Evolutionary conservation across 768 basidiomycete species (phyloP), one percentile per base, ranked within the genome.

Genomic region (Pleurotus cornucopiae): DNA sequence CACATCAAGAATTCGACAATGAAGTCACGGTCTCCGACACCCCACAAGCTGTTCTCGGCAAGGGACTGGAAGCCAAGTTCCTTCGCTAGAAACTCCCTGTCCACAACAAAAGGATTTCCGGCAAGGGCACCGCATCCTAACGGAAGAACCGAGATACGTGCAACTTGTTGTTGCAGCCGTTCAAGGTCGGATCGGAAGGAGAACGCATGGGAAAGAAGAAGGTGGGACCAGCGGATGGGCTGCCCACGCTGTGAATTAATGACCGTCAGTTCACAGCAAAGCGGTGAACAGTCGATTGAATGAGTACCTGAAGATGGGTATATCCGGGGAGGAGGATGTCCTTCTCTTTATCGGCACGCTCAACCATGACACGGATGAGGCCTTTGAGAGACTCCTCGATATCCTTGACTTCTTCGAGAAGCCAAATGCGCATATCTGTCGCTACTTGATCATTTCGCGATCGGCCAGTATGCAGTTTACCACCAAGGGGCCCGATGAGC

Each of bases 401-500:
- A 39, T 82, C 80, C 37, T 72, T 68, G 16, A 89, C 86, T 66
- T 96, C 82, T 45, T 88, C 84, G 18, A 97, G 76, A 16, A 99
- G 80, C 97, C 97, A 99, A 11, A 99, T 72, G 26, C 97, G 87
- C 89, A 98, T 91, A 67, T 99, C 97, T 1, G 97, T 99, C 3
- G 96, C 94, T 59, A 98, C 96, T 69, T 99, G 97, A 68, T 99
- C 97, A 70, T 99, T 99, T 54, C 97, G 83, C 49, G 94, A 96
- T 58, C 97, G 85, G 25, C 97, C 97, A 0, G 97, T 99, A 67
- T 99, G 97, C 43, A 99, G 78, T 71, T 98, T 99, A 2, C 97
- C 97, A 4, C 92, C 94, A 13, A 93, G 82, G 12, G 90, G 77
- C 0, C 97, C 97, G 54, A 98, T 92, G 53, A 99, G 73, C 73